Base-by-base conservation (phyloP, 441 rosid genomes). In the Bocquillonia castaneifolia region DNA sequence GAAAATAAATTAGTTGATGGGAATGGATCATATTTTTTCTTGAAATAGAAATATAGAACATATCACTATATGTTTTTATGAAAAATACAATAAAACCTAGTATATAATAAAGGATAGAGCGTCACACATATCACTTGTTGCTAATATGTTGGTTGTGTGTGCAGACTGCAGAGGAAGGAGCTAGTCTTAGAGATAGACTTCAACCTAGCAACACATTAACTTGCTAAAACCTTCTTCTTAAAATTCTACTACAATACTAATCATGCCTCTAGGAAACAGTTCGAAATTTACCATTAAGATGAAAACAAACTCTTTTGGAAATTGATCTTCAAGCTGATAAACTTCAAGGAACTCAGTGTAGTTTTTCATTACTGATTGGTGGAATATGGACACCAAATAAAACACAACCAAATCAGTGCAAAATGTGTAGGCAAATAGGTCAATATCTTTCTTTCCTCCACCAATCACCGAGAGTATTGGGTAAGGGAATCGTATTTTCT, bases 271-370 rank as follows among this genome's bases (percentile, higher is more conserved):
- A 40, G 22, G 65, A 70, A 68, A 18, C 26, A 44, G 47, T 64
- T 14, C 20, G 23, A 42, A 28, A 61, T 70, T 81, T 77, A 92
- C 99, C 97, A 94, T 92, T 70, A 94, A 81, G 75, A 90, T 88
- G 65, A 89, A 84, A 63, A 90, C 99, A 63, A 79, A 95, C 75
- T 95, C 98, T 80, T 82, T 88, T 10, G 97, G 97, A 79, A 95
- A 92, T 79, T 95, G 99, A 77, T 95, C 98, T 78, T 92, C 98
- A 64, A 92, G 98, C 88, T 90, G 98, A 86, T 86, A 88, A 58
- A 95, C 98, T 79, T 92, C 97, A 51, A 95, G 96, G 73, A 95
- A 85, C 74, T 95, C 99, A 63, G 89, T 86, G 64, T 89, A 89
- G 73, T 89, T 90, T 77, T 92, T 92, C 60, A 95, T 92, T 71